Base-by-base conservation (phyloP, 2,329 filamentous ascomycete genomes). In the Xylariaceae sp. region DNA sequence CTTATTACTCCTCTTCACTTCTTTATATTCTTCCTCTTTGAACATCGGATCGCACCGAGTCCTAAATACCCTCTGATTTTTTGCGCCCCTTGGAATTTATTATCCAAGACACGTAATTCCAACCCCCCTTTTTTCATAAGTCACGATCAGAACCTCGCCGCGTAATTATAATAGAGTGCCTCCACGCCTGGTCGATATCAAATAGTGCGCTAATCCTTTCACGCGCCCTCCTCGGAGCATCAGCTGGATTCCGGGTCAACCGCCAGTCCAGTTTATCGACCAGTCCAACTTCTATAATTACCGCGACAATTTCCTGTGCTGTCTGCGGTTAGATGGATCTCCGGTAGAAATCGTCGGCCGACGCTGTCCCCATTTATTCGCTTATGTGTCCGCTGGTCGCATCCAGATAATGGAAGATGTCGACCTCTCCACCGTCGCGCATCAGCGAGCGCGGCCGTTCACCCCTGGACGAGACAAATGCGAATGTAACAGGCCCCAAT, bases 361-460 rank as follows among this genome's bases (percentile, higher is more conserved):
- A 37, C 32, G 20, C 32, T 14, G 5, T 49, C 23, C 40, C 21
- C 44, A 7, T 21, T 44, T 40, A 21, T 18, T 44, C 20, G 16
- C 20, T 26, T 29, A 45, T 52, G 50, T 43, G 44, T 42, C 26
- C 19, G 43, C 23, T 18, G 51, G 44, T 52, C 49, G 29, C 43
- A n/a, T 19, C 40, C 32, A 53, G 57, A 69, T 59, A 55, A 69
- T 68, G 67, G 68, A 62, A 65, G 47, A 70, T 69, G 67, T 66
- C 68, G 61, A 62, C 58, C 56, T 61, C 62, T 48, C 45, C 62
- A 47, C 50, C 59, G 62, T 60, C 61, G 29, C 52, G 56, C 53
- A 61, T 53, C 56, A 51, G 44, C 52, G 60, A 67, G 49, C 65
- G 59, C 62, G 52, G 59, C 42, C 57, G 51, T 49, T 51, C 57